Conservation (phyloP, 106 monocot genomes). For the Allium sativum region DNA sequence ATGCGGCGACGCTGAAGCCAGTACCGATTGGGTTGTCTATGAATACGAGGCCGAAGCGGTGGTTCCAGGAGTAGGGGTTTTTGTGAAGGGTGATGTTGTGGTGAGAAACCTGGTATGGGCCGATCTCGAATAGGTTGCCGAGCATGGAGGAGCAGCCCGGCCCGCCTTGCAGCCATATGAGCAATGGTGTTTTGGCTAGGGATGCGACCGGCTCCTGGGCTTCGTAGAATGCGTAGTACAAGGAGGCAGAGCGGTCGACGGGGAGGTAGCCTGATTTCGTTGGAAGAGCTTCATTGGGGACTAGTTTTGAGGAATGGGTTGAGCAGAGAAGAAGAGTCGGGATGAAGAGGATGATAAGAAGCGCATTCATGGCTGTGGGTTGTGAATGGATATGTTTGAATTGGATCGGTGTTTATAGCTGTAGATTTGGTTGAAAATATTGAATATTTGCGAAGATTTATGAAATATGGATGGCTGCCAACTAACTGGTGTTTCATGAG, state of each 20-base stretch:
- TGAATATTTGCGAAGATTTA: too few species aligned
- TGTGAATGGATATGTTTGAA: too few species aligned
- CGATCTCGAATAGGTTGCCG: constrained; percentile 86
- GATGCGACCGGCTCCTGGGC: constrained; percentile 32
- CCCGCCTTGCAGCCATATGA: constrained; percentile 96
- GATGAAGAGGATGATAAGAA: not conserved
- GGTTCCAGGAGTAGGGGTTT: constrained; percentile 87
- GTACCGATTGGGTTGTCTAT: constrained; percentile 80
- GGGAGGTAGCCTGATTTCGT: constrained; percentile 57
- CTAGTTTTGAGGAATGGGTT: constrained; percentile 1
- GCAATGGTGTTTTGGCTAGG: constrained; percentile 47
- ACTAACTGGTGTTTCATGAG: too few species aligned
- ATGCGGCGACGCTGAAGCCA: constrained; percentile 65
- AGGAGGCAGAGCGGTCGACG: constrained; percentile 23
- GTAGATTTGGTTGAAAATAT: too few species aligned
- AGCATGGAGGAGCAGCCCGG: constrained; percentile 87
- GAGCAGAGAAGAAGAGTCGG: not conserved
- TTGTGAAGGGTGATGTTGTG: constrained; percentile 28
- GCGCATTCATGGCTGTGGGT: not conserved
- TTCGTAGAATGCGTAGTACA: constrained; percentile 73
- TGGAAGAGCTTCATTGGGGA: constrained; percentile 42
- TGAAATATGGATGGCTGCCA: too few species aligned
- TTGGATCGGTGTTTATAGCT: too few species aligned
- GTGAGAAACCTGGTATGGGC: constrained; percentile 52
- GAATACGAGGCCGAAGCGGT: constrained; percentile 68